A percentile compares a stretch with the other conserved stretches of the same genome.
phyloP scores from a whole-genome alignment of 768 basidiomycete species.

The Hericium alpestre region DNA sequence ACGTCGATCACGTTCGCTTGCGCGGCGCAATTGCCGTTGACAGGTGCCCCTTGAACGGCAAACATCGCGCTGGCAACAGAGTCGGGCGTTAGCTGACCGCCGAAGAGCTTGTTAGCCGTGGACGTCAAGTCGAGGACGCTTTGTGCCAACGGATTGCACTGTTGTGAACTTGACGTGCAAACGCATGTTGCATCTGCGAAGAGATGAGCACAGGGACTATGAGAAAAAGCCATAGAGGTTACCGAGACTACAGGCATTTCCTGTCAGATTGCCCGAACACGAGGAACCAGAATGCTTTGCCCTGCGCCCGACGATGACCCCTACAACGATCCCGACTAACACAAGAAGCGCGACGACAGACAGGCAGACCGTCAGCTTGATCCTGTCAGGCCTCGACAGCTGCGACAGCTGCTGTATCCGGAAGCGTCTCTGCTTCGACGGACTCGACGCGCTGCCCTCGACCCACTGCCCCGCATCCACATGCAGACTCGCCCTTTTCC shows the following conservation, averaged over 20 bases:
- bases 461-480: background rate
- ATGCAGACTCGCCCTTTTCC: conserved; percentile 1
- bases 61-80: conserved; percentile 41
- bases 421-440: conserved; percentile 3
- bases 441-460: background rate
- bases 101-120: conserved; percentile 36
- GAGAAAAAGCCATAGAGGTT: conserved; percentile 15
- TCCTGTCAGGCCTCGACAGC: conserved; percentile 7
- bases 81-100: conserved; percentile 31
- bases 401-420: background rate
- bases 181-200: conserved; percentile 49
- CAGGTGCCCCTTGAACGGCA: conserved; percentile 34
- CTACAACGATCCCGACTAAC: conserved; percentile 33
- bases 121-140: conserved; percentile 40
- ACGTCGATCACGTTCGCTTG: conserved; percentile 50
- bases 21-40: conserved; percentile 35
- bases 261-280: conserved; percentile 36
- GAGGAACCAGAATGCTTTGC: conserved; percentile 11
- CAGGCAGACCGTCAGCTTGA: conserved; percentile 7
- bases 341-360: conserved; percentile 19
- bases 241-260: conserved; percentile 48
- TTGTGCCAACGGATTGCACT: conserved; percentile 45
- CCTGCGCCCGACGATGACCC: conserved; percentile 28
- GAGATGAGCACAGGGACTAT: conserved; percentile 1
- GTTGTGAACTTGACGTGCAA: conserved; percentile 35